These are phyloP conservation scores for Uncinocarpus reesii DNA, from an alignment of 2,329 filamentous ascomycete genomes.

Conservation along the genomic window DNA sequence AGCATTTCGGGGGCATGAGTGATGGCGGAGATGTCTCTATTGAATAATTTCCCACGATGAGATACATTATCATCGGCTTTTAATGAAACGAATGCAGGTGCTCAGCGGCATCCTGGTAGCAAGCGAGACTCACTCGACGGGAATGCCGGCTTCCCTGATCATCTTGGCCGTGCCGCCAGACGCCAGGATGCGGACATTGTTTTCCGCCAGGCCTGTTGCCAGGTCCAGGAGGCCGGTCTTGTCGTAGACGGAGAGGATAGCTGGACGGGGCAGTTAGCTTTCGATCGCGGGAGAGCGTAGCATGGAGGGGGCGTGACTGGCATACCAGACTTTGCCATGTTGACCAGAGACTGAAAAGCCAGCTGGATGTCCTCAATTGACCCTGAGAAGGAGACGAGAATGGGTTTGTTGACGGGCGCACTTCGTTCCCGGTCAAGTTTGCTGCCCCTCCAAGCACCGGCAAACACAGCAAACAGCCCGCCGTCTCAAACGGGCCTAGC, in stretches of 20 bases:
- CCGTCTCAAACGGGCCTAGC: slow-evolving; percentile 1
- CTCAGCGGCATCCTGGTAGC: neutral
- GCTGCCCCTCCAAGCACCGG: slow-evolving; percentile 2
- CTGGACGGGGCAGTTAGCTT: no score
- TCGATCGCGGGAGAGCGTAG: no score
- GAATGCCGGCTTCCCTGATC: slow-evolving; percentile 92
- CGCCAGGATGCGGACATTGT: slow-evolving; percentile 84
- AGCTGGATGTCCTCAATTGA: no score
- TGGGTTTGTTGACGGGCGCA: no score
- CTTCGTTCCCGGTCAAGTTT: no score
- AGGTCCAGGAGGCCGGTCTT: slow-evolving; percentile 93
- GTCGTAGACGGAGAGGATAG: slow-evolving; percentile 96
- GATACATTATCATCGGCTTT: neutral
- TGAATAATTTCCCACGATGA: neutral
- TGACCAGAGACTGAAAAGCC: no score
- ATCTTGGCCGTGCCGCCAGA: slow-evolving; percentile 92
- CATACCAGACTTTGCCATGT: slow-evolving; percentile 36
- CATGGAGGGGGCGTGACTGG: no score
- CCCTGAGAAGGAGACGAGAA: no score
- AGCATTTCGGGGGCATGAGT: slow-evolving; percentile 97
- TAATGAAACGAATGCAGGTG: neutral
- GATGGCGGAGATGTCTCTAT: slow-evolving; percentile 90
- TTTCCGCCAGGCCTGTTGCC: slow-evolving; percentile 77
- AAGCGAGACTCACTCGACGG: slow-evolving; percentile 63
- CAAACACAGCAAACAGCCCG: slow-evolving; percentile 11